Base-by-base conservation (phyloP, 257 asterid species). In the Lavandula angustifolia region DNA sequence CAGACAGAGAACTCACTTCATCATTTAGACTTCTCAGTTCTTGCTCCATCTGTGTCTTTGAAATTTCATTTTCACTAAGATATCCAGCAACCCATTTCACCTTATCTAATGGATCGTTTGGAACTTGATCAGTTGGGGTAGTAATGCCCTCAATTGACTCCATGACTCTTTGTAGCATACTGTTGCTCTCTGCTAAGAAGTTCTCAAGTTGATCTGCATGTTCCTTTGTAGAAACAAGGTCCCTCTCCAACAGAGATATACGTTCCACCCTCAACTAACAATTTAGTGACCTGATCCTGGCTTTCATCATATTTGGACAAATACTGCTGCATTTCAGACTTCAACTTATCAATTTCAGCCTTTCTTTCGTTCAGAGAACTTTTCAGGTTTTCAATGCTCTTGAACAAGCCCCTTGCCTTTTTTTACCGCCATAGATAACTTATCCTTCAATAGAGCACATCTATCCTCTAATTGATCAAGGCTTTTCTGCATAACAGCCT, bases 371-470 rank as follows among this genome's bases (percentile, higher is more conserved):
- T 88, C 72, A 86, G 66, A 17, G 76, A 69, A 75, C 83, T 78
- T 83, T 74, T 90, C 83, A 94, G 57, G 53, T 79, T 94, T 73
- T 94, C 99, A 69, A 69, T 95, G 78, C 50, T 94, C 99, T 75
- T 90, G 97, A 73, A 87, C 85, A 48, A 94, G 95, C 57, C 95
- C 96, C 77, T 94, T 94, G 47, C 99, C 99, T 59, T 94, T 94
- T 72, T 94, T 94, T 47, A 90, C 92, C 50, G 99, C 99, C 95
- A 84, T 81, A 32, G 99, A 81, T 66, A 94, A 76, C 79, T 94
- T 94, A 9, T 90, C 99, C 75, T 87, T 85, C 72, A 94, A 65
- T 65, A 81, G 69, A 73, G 82, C 80, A 72, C 79, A 77, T 79
- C 88, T 90, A 68, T 87, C 97, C 87, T 90, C 99, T 53, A 82